These are phyloP conservation scores for Spathaspora gorwiae DNA, from an alignment of 805 yeast species.

Conservation along the genomic window DNA sequence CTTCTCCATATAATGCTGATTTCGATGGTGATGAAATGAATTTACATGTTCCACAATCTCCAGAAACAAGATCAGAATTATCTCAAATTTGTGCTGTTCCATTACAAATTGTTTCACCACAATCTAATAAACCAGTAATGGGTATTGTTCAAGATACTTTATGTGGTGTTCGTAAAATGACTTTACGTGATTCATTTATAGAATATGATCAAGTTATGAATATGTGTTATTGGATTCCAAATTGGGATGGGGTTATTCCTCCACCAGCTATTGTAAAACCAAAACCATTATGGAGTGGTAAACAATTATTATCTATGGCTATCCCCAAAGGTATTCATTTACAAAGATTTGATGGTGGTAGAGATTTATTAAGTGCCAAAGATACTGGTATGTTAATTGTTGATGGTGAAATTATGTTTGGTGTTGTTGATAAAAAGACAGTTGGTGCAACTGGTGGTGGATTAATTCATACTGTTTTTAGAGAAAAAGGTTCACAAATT, in stretches of 20 bases:
- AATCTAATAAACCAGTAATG: slow-evolving; percentile 98
- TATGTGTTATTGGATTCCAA: slow-evolving; percentile 94
- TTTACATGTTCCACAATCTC: slow-evolving; percentile 97
- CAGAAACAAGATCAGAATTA: slow-evolving; percentile 94
- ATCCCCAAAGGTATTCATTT: slow-evolving; percentile 94
- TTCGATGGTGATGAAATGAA: slow-evolving; percentile 99
- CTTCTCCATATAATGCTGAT: slow-evolving; percentile 99
- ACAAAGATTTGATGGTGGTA: slow-evolving; percentile 89
- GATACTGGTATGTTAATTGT: slow-evolving; percentile 95
- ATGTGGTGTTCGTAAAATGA: slow-evolving; percentile 95
- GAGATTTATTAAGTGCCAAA: slow-evolving; percentile 75
- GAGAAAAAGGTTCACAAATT: slow-evolving; percentile 91
- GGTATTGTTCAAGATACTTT: slow-evolving; percentile 99
- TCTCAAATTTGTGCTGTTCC: slow-evolving; percentile 97
- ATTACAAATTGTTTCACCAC: slow-evolving; percentile 95
- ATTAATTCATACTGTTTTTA: slow-evolving; percentile 91
- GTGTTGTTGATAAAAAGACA: slow-evolving; percentile 96
- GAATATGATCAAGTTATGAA: slow-evolving; percentile 95
- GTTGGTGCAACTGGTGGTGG: slow-evolving; percentile 99
- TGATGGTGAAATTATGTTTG: slow-evolving; percentile 95
- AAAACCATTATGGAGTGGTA: slow-evolving; percentile 96
- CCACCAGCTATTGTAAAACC: slow-evolving; percentile 93
- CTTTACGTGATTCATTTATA: slow-evolving; percentile 81
- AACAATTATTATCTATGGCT: slow-evolving; percentile 86
- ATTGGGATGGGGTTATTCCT: slow-evolving; percentile 98